Evolutionary conservation across 306 rosid species (phyloP), one percentile per base, ranked within the genome.

Genomic region (Malus asiatica): DNA sequence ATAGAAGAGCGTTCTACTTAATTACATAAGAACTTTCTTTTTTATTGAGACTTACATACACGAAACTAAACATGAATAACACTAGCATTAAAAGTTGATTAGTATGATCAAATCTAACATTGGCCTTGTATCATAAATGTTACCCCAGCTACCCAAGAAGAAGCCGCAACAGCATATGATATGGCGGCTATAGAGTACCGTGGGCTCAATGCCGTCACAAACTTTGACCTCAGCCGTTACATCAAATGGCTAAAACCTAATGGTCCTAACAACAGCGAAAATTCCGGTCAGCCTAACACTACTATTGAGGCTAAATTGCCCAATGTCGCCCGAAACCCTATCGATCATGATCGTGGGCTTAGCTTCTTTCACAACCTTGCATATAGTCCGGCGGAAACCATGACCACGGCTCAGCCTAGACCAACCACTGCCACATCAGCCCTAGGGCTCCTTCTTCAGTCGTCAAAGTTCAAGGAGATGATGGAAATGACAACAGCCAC

Each of bases 391-490:
- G 57, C 44, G 4, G 81, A 70, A 29, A 85, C 73, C 73, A 25
- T 33, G 40, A 45, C 79, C 15, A 16, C 42, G 2, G 30, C 32
- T 4, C 77, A 45, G 14, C 72, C 82, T 15, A 81, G 84, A 15
- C 71, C 86, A n/a, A 35, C 81, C 64, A 76, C 84, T 35, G 60
- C 82, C 51, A 85, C 88, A 2, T 76, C 85, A 45, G 88, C 88
- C 68, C 83, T 84, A 68, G 88, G 85, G 11, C 88, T 84, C 22
- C 73, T 84, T 5, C 83, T 84, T 11, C 85, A 81, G 7, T 84
- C 88, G 4, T 75, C 85, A 2, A 84, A 84, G 88, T 84, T 84
- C 73, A 84, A 81, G 81, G 88, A 84, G 76, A 84, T 84, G 88
- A 81, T 81, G 81, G 85, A 84, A 81, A 81, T 78, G 80, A 81